These are phyloP conservation scores for Cicer bijugum DNA, from an alignment of 306 rosid genomes.

Conservation along the genomic window DNA sequence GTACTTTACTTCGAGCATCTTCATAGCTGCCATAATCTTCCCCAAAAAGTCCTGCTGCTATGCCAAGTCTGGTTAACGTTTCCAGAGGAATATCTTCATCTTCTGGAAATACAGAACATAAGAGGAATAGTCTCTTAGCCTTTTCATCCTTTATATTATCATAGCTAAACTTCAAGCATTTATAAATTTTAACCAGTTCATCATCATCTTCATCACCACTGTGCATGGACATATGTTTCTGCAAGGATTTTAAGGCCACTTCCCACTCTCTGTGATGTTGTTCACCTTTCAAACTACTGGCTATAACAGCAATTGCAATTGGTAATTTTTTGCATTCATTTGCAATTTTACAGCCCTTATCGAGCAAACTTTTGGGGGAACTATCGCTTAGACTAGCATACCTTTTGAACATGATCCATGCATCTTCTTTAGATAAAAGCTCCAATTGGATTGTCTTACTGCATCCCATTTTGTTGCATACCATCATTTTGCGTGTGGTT, in stretches of 20 bases:
- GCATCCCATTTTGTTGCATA: slow-evolving; percentile 8
- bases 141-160: not conserved
- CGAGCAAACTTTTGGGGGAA: not conserved
- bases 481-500: not conserved
- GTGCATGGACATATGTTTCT: not conserved
- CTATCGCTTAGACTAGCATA: not conserved
- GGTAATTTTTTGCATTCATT: slow-evolving; percentile 44
- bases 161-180: slow-evolving; percentile 2
- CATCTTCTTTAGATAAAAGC: not conserved
- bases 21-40: not conserved
- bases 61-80: not conserved
- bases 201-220: not conserved
- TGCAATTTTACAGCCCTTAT: not conserved
- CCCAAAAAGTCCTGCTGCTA: not conserved
- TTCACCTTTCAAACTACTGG: not conserved
- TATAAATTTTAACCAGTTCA: not conserved
- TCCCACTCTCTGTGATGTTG: not conserved
- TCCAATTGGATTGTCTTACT: not conserved
- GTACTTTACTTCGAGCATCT: not conserved
- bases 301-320: slow-evolving; percentile 3
- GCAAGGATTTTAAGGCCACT: not conserved
- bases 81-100: slow-evolving; percentile 35
- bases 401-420: slow-evolving; percentile 7
- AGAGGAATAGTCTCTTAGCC: slow-evolving; percentile 7
- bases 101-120: slow-evolving; percentile 39